Conservation (phyloP, 345 rosid species). For the Fremontodendron californicum region DNA sequence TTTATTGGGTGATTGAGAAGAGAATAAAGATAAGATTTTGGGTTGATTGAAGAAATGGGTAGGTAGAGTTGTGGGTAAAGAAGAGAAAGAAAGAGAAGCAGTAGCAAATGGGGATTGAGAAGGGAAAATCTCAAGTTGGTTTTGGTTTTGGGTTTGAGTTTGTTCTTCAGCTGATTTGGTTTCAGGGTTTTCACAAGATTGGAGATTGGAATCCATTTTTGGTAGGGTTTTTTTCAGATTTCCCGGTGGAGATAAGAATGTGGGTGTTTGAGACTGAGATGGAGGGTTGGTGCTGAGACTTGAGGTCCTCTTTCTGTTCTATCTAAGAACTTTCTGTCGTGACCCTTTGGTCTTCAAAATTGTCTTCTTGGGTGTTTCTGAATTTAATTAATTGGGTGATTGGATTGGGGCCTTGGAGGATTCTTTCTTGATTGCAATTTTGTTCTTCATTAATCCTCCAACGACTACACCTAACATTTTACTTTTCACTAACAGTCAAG, state of each 20-base stretch:
- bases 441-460: not conserved
- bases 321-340: not conserved
- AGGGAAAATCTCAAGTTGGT: constrained; percentile 30
- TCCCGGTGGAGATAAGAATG: too few relatives aligned
- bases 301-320: too few relatives aligned
- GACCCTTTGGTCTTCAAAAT: not conserved
- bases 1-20: constrained; percentile 48
- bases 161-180: constrained; percentile 29
- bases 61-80: constrained; percentile 43
- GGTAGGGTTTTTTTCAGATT: too few relatives aligned
- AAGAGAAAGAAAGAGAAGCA: constrained; percentile 49
- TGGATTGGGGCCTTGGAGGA: not conserved
- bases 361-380: not conserved
- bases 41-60: constrained; percentile 51
- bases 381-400: too few relatives aligned
- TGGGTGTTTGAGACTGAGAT: too few relatives aligned
- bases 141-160: constrained; percentile 1
- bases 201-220: constrained; percentile 46
- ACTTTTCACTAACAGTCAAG: not conserved
- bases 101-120: constrained; percentile 55
- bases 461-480: not conserved
- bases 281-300: too few relatives aligned
- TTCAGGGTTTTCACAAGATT: constrained; percentile 32
- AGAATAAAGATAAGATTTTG: constrained; percentile 37
- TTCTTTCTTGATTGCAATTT: not conserved